A percentile compares a stretch with the other conserved stretches of the same genome.
These are phyloP conservation scores for Drechslerella dactyloides DNA, from an alignment of 2,329 filamentous ascomycete species.

Conservation along the genomic window DNA sequence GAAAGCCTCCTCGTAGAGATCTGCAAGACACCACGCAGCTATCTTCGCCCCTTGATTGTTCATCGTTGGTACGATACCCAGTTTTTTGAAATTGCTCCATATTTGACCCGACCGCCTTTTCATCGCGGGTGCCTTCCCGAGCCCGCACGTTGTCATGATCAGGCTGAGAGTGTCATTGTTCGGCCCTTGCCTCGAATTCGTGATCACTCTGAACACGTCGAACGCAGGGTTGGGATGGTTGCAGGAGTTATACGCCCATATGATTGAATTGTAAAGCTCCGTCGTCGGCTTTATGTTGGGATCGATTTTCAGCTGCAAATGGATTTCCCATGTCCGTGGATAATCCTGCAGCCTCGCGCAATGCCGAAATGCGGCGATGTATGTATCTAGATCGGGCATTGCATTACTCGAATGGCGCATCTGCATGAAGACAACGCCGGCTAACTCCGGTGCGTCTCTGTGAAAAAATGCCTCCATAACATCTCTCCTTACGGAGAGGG, in stretches of 20 bases:
- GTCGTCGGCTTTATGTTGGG: slow-evolving; percentile 78
- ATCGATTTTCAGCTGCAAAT: slow-evolving; percentile 96
- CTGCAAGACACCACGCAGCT: slow-evolving; percentile 75
- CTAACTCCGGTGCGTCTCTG: slow-evolving; percentile 80
- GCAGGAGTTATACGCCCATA: slow-evolving; percentile 80
- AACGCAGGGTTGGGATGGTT: slow-evolving; percentile 71
- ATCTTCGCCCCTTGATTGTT: slow-evolving; percentile 78
- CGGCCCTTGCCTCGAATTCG: slow-evolving; percentile 82
- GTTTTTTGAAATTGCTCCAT: slow-evolving; percentile 72
- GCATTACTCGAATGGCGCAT: slow-evolving; percentile 78
- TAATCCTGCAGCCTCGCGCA: slow-evolving; percentile 68
- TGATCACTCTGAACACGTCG: slow-evolving; percentile 83
- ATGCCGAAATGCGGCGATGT: slow-evolving; percentile 77
- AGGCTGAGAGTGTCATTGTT: slow-evolving; percentile 80
- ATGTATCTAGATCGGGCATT: slow-evolving; percentile 74
- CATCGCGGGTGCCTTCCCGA: slow-evolving; percentile 64
- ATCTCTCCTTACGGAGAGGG: slow-evolving; percentile 68
- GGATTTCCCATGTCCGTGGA: slow-evolving; percentile 74
- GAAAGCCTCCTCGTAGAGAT: slow-evolving; percentile 71
- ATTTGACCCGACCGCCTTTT: slow-evolving; percentile 67
- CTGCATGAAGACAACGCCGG: slow-evolving; percentile 83
- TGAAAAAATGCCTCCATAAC: slow-evolving; percentile 85
- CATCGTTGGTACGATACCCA: slow-evolving; percentile 79
- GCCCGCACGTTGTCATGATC: slow-evolving; percentile 79
- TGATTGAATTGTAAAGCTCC: slow-evolving; percentile 78